phyloP scores from a whole-genome alignment of 352 stramenopile genomes.

The Phytophthora hibernalis region DNA sequence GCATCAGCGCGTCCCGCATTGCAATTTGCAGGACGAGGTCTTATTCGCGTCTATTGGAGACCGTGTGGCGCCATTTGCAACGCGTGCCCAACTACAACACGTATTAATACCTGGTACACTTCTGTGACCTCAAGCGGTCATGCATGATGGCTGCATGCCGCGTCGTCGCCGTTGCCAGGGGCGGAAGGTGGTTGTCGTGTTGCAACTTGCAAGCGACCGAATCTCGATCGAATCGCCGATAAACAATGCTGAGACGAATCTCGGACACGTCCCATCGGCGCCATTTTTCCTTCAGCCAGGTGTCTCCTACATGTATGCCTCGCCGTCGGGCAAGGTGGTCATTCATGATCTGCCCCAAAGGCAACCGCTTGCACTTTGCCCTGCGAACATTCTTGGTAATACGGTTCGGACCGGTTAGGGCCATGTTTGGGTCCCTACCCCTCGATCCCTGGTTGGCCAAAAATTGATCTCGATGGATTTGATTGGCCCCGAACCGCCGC shows the following conservation, averaged over 20 bases:
- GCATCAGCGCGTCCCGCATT: background rate
- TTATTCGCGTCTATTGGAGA: background rate
- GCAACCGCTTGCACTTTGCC: conserved; percentile 5
- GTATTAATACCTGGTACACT: too few species aligned
- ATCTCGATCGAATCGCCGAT: conserved; percentile 32
- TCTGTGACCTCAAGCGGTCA: too few species aligned
- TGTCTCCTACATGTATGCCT: background rate
- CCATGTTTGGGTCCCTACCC: background rate
- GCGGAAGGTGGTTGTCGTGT: conserved; percentile 20
- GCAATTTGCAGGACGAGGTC: background rate
- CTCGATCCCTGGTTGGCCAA: background rate
- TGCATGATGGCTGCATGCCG: background rate
- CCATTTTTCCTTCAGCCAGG: conserved; percentile 3
- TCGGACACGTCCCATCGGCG: background rate
- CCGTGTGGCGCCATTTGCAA: conserved; percentile 4
- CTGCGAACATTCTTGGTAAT: conserved; percentile 31
- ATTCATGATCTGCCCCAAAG: conserved; percentile 2
- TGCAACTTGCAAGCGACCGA: conserved; percentile 25
- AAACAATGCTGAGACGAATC: conserved; percentile 28
- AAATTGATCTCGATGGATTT: background rate
- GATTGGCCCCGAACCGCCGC: conserved; percentile 1
- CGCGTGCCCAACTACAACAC: conserved; percentile 1
- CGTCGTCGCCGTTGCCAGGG: conserved; percentile 1
- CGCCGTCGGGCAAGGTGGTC: conserved; percentile 11
- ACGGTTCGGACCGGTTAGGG: conserved; percentile 35